Base-by-base conservation (phyloP, 345 rosid genomes). In the Acer negundo region DNA sequence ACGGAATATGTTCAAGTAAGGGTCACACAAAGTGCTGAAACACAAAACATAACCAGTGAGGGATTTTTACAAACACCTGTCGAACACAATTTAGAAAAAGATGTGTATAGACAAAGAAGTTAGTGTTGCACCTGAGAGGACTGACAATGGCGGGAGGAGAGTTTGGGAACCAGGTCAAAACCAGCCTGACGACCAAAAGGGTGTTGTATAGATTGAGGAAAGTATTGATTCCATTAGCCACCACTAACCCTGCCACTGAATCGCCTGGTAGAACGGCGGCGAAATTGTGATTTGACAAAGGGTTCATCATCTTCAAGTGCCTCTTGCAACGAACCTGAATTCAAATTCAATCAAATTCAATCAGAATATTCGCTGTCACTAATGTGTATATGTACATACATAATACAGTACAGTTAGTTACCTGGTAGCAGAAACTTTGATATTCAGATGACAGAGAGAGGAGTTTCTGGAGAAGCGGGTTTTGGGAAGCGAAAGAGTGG, bases 131-230 rank as follows among this genome's bases (percentile, higher is more conserved):
- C 98, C 99, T 93, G 84, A 95, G 96, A 62, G 99, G 99, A 76
- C 86, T 87, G 61, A 93, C 97, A 79, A 95, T 95, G 84, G 91
- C 98, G 38, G 98, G 96, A 84, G 98, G 98, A 62, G 97, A 81
- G 79, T 90, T 91, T 0, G 99, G 99, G 82, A 95, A 95, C 99
- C 98, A 95, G 40, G 98, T 93, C 88, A 95, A 84, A 72, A 95
- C 98, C 61, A 95, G 95, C 86, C 99, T 86, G 62, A 84, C 78
- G 44, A 95, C 80, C 84, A 95, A 90, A 72, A 95, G 68, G 8
- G 96, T 88, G 84, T 93, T 95, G 84, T 93, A 95, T 67, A 95
- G 79, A 80, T 88, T 95, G 75, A 95, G 84, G 86, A 95, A 95
- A 73, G 88, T 95, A 66, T 83, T 53, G 75, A 93, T 73, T 4